These are phyloP conservation scores for Rhodotorula mucilaginosa DNA, from an alignment of 1,284 basidiomycete genomes.

Conservation along the genomic window DNA sequence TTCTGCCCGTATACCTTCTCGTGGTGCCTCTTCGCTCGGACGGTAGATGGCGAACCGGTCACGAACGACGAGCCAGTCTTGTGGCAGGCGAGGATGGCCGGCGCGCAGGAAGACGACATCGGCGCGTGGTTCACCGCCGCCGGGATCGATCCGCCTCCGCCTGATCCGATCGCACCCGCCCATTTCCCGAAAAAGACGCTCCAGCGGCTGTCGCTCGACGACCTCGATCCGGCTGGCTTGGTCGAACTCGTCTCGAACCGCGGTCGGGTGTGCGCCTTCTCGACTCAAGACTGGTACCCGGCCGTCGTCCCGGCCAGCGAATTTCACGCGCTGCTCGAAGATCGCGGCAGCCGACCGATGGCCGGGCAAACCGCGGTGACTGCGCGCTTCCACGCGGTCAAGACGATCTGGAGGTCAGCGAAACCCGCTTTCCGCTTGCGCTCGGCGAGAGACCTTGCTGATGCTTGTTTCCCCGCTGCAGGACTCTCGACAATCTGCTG, in stretches of 20 bases:
- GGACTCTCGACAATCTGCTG: slow-evolving; percentile 30
- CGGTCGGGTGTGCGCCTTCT: neutral
- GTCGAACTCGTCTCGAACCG: neutral
- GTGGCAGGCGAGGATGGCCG: neutral
- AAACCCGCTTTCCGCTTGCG: neutral
- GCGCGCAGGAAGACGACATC: neutral
- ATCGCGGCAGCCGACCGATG: slow-evolving; percentile 4
- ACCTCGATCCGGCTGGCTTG: neutral
- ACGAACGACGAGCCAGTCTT: slow-evolving; percentile 2
- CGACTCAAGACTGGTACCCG: neutral
- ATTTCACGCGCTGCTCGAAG: slow-evolving; percentile 6
- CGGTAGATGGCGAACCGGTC: neutral
- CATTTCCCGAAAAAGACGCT: neutral
- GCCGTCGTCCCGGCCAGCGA: neutral
- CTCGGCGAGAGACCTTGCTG: neutral
- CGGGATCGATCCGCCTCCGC: neutral
- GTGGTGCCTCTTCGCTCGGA: slow-evolving; percentile 22
- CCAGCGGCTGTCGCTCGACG: neutral
- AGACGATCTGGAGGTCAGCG: slow-evolving; percentile 25
- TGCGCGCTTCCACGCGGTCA: slow-evolving; percentile 1
- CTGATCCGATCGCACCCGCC: neutral
- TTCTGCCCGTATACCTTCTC: slow-evolving; percentile 23
- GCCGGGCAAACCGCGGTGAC: neutral
- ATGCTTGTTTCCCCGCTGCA: neutral
- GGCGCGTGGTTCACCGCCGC: slow-evolving; percentile 1